phyloP scores from a whole-genome alignment of 2,329 filamentous ascomycete species.

The Diaporthe citrichinensis region DNA sequence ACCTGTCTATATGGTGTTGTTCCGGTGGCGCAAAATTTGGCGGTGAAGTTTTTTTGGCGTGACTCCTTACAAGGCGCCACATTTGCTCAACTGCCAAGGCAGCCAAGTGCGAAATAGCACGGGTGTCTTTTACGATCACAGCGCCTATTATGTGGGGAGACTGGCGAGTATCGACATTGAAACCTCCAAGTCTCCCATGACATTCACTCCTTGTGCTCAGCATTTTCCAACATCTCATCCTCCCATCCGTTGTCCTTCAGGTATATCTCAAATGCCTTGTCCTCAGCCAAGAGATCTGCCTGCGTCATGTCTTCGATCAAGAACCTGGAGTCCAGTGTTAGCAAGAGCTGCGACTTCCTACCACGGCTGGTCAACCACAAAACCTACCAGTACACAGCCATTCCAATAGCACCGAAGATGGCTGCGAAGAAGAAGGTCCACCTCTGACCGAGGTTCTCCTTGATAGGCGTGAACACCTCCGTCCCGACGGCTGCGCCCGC shows the following conservation, averaged over 20 bases:
- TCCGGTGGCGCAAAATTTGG: neutral
- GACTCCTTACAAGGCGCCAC: neutral
- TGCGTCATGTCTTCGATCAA: conserved; percentile 62
- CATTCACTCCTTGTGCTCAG: conserved; percentile 44
- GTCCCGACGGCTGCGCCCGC: conserved; percentile 66
- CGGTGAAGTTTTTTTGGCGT: neutral
- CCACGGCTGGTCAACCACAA: too few relatives aligned
- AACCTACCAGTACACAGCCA: conserved; percentile 55
- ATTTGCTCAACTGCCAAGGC: neutral
- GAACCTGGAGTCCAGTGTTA: conserved; percentile 44
- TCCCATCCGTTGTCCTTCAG: conserved; percentile 61
- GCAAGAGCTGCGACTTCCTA: neutral
- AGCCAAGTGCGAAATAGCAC: neutral
- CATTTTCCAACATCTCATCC: conserved; percentile 54
- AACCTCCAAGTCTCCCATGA: neutral
- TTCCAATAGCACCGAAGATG: conserved; percentile 62
- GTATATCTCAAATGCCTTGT: conserved; percentile 60
- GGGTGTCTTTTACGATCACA: too few relatives aligned
- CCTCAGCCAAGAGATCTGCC: conserved; percentile 58
- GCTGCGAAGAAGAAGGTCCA: conserved; percentile 68
- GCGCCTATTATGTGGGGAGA: too few relatives aligned
- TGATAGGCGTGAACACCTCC: conserved; percentile 64
- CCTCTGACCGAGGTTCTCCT: conserved; percentile 59
- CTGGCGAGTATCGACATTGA: neutral
- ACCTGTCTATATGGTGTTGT: neutral